phyloP scores from a whole-genome alignment of 768 basidiomycete species.

The Lentinula sp. region DNA sequence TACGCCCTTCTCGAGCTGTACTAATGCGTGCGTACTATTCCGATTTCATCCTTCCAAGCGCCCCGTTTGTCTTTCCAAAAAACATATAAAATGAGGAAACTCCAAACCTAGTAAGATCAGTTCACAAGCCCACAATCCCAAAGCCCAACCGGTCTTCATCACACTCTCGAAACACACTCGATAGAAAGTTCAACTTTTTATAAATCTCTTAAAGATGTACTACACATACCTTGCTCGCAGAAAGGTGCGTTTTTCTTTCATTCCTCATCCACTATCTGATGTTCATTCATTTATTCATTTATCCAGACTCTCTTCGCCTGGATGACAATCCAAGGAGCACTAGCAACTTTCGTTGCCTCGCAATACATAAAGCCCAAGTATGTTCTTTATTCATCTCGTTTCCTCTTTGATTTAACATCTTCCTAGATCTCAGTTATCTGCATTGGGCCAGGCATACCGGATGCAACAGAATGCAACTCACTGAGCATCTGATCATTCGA shows the following conservation, averaged over 20 bases:
- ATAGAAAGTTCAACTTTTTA: neutral
- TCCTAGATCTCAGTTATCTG: neutral
- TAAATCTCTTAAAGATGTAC: neutral
- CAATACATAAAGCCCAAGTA: neutral
- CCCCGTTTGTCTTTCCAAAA: neutral
- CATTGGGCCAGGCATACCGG: neutral
- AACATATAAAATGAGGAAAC: neutral
- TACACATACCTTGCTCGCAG: slow-evolving; percentile 1
- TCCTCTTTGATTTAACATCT: too few species aligned
- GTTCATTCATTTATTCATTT: neutral
- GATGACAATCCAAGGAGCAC: neutral
- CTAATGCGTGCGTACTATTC: neutral
- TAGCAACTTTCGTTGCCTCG: neutral
- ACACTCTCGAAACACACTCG: neutral
- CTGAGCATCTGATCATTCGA: neutral
- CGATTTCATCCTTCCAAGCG: neutral
- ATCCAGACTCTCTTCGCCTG: neutral
- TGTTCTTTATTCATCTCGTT: neutral
- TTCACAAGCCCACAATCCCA: neutral
- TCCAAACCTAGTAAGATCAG: neutral
- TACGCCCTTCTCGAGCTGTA: neutral
- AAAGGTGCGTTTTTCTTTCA: neutral
- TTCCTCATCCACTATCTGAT: neutral
- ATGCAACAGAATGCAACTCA: neutral
- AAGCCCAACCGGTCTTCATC: neutral